Percentiles rank a stretch among this genome's conserved stretches.
Evolutionary conservation across 192 early-diverging fungal genomes (phyloP).

Genomic region (Coemansia sp.): DNA sequence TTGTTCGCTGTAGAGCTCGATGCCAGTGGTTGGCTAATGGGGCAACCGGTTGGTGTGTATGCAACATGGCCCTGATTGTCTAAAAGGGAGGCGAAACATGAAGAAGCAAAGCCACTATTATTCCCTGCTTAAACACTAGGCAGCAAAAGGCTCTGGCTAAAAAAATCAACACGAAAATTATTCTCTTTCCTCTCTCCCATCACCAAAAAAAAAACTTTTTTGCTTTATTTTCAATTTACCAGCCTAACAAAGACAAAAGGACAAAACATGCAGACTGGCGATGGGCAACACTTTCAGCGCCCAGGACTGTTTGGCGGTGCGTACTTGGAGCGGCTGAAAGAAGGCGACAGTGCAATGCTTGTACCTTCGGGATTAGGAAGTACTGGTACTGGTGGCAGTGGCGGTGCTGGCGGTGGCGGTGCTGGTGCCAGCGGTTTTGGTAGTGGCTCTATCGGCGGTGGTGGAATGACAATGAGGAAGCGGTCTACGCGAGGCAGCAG

Average conservation of each 20-base stretch:
- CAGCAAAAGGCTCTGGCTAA: too few relatives aligned
- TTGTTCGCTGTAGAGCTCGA: too few relatives aligned
- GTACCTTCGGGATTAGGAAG: slow-evolving; percentile 39
- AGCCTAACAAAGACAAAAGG: too few relatives aligned
- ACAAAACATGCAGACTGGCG: slow-evolving; percentile 20
- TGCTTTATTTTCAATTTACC: too few relatives aligned
- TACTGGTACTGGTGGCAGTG: slow-evolving; percentile 5
- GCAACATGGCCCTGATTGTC: too few relatives aligned
- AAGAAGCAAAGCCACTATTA: too few relatives aligned
- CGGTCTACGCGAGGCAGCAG: slow-evolving; percentile 48
- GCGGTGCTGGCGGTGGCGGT: slow-evolving; percentile 15
- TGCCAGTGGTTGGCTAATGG: too few relatives aligned
- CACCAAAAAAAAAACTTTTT: too few relatives aligned
- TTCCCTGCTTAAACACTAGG: too few relatives aligned
- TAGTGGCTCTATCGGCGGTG: slow-evolving; percentile 10
- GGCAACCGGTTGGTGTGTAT: too few relatives aligned
- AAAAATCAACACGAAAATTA: too few relatives aligned
- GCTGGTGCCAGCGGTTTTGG: slow-evolving; percentile 2
- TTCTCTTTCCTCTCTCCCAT: not conserved
- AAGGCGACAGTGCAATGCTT: slow-evolving; percentile 51
- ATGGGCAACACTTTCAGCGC: slow-evolving; percentile 29
- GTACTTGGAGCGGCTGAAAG: slow-evolving; percentile 50
- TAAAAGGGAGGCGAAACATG: too few relatives aligned
- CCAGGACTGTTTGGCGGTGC: slow-evolving; percentile 39
- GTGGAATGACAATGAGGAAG: slow-evolving; percentile 35